phyloP scores from a whole-genome alignment of 805 yeast species.

The Sugiyamaella lignohabitans region DNA sequence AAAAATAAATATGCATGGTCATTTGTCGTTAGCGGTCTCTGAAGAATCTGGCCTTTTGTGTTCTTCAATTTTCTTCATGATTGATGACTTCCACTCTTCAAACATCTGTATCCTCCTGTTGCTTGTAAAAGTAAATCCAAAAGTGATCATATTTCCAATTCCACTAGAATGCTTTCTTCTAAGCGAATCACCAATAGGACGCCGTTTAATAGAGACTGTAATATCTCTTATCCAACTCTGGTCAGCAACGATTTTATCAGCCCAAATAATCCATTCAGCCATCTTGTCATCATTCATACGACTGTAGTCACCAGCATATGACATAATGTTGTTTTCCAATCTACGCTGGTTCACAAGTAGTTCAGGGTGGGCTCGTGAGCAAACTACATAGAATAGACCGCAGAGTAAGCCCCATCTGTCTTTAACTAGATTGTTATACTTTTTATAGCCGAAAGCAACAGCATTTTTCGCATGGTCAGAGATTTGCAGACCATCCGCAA shows the following conservation, averaged over 20 bases:
- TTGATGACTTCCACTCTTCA: conserved; percentile 13
- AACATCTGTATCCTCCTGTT: conserved; percentile 14
- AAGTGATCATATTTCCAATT: conserved; percentile 24
- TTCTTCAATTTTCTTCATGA: neutral
- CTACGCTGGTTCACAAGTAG: conserved; percentile 4
- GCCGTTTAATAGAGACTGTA: conserved; percentile 10
- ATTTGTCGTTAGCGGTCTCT: too few relatives aligned
- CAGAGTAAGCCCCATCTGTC: conserved; percentile 32
- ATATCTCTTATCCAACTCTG: conserved; percentile 30
- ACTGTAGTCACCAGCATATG: neutral
- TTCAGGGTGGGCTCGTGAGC: conserved; percentile 28
- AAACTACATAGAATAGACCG: conserved; percentile 28
- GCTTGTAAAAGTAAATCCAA: conserved; percentile 16
- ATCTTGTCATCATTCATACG: conserved; percentile 14
- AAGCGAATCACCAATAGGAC: conserved; percentile 12
- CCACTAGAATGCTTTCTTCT: conserved; percentile 18
- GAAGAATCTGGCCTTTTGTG: too few relatives aligned
- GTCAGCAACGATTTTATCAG: conserved; percentile 29
- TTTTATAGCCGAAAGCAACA: conserved; percentile 24
- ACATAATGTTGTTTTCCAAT: neutral
- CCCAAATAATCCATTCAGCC: conserved; percentile 32
- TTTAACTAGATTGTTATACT: conserved; percentile 28
- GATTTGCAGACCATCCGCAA: conserved; percentile 18
- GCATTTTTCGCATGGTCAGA: conserved; percentile 19
- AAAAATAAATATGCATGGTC: too few relatives aligned